These are phyloP conservation scores for Neonothopanus nambi DNA, from an alignment of 1,284 basidiomycete genomes.

Conservation along the genomic window DNA sequence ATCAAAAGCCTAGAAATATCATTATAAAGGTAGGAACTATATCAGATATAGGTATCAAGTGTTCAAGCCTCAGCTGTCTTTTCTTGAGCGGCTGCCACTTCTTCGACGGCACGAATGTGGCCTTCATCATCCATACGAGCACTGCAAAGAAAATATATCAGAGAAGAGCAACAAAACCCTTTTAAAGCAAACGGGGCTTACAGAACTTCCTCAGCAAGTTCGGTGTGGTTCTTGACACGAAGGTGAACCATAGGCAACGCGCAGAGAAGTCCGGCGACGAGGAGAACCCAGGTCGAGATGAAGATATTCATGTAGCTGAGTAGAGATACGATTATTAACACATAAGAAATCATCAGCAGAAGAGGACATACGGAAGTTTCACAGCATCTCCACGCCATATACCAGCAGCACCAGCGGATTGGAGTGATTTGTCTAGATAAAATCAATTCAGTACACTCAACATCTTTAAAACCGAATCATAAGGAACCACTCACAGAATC, in stretches of 20 bases:
- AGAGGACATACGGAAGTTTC: conserved; percentile 19
- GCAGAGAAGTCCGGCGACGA: conserved; percentile 30
- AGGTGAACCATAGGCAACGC: conserved; percentile 33
- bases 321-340: not conserved
- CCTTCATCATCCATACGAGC: conserved; percentile 20
- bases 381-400: conserved; percentile 34
- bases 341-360: not conserved
- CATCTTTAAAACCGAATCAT: not conserved
- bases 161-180: not conserved
- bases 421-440: conserved; percentile 30
- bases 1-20: no score
- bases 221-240: conserved; percentile 32
- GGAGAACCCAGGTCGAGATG: conserved; percentile 32
- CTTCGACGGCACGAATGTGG: conserved; percentile 11
- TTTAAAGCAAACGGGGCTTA: conserved; percentile 12
- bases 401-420: conserved; percentile 35
- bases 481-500: conserved; percentile 20
- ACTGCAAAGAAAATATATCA: conserved; percentile 6
- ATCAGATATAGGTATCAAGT: no score
- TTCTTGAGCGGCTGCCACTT: not conserved
- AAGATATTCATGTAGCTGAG: conserved; percentile 33
- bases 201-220: conserved; percentile 29
- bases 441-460: not conserved
- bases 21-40: no score
- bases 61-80: not conserved